phyloP scores from a whole-genome alignment of 2,329 filamentous ascomycete genomes.

The Trematosphaeria pertusa region DNA sequence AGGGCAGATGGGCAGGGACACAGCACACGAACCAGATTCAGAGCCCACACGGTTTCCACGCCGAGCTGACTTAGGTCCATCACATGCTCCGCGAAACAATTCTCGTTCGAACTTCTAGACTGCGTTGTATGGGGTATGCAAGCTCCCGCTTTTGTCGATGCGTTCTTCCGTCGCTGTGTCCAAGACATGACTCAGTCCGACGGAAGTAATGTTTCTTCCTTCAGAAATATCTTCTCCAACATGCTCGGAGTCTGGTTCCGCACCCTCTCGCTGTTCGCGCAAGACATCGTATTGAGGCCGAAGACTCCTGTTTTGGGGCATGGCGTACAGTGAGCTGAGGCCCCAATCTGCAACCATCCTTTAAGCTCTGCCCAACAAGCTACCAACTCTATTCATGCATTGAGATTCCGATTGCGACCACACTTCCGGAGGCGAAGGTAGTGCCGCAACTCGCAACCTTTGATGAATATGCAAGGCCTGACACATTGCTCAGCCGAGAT shows the following conservation, averaged over 20 bases:
- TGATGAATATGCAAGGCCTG: constrained; percentile 8
- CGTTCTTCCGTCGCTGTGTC: constrained; percentile 22
- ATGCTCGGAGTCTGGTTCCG: not conserved
- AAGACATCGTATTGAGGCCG: no score
- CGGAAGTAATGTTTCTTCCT: not conserved
- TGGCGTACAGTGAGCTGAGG: not conserved
- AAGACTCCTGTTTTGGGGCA: no score
- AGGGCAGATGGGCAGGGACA: constrained; percentile 2
- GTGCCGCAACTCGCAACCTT: no score
- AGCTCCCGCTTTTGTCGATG: constrained; percentile 1
- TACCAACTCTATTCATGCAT: not conserved
- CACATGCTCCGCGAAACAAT: not conserved
- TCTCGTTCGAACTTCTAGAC: constrained; percentile 5
- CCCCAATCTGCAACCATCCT: not conserved
- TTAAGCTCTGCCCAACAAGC: no score
- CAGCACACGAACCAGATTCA: constrained; percentile 4
- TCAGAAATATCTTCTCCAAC: not conserved
- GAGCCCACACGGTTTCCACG: not conserved
- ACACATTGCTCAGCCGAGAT: constrained; percentile 38
- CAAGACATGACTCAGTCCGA: constrained; percentile 24
- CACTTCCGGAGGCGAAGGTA: not conserved
- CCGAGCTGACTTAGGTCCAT: not conserved
- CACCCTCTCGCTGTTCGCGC: no score
- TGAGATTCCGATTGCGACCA: not conserved
- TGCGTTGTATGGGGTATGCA: constrained; percentile 2